phyloP scores from a whole-genome alignment of 2,329 filamentous ascomycete species.

The Cladosporium phlei region DNA sequence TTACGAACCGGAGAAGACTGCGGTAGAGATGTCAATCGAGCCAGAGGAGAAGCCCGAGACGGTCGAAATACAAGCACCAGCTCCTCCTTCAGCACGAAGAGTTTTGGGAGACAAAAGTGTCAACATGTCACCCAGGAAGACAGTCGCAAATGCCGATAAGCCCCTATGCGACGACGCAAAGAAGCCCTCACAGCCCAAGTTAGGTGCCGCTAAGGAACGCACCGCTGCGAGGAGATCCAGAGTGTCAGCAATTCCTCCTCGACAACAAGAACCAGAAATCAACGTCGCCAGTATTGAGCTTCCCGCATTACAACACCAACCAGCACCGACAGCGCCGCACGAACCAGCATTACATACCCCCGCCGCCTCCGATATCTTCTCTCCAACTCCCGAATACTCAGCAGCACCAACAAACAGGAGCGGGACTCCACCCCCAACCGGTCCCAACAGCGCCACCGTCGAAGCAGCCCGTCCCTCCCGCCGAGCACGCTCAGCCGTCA shows the following conservation, averaged over 20 bases:
- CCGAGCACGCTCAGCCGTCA: constrained; percentile 43
- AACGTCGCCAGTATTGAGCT: constrained; percentile 21
- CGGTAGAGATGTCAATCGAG: constrained; percentile 3
- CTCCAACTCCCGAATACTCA: constrained; percentile 41
- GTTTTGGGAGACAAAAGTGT: constrained; percentile 40
- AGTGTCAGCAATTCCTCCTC: constrained; percentile 21
- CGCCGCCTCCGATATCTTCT: constrained; percentile 35
- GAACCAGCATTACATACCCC: constrained; percentile 27
- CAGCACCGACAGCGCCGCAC: background rate
- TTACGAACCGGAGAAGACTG: background rate
- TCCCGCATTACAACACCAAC: constrained; percentile 16
- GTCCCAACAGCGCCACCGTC: constrained; percentile 33
- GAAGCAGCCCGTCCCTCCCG: constrained; percentile 38
- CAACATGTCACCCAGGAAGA: constrained; percentile 34
- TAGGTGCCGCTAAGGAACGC: constrained; percentile 17
- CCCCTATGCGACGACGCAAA: constrained; percentile 14
- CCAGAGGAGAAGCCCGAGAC: constrained; percentile 1
- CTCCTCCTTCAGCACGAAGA: constrained; percentile 18
- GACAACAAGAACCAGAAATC: constrained; percentile 18
- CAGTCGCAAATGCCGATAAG: constrained; percentile 10
- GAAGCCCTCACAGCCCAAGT: constrained; percentile 18
- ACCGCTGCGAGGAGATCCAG: constrained; percentile 26
- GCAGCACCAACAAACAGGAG: constrained; percentile 26
- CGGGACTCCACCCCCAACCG: constrained; percentile 42
- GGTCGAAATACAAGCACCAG: background rate